Conservation (phyloP, 2,329 filamentous ascomycete species). For the Blastomyces percursus region DNA sequence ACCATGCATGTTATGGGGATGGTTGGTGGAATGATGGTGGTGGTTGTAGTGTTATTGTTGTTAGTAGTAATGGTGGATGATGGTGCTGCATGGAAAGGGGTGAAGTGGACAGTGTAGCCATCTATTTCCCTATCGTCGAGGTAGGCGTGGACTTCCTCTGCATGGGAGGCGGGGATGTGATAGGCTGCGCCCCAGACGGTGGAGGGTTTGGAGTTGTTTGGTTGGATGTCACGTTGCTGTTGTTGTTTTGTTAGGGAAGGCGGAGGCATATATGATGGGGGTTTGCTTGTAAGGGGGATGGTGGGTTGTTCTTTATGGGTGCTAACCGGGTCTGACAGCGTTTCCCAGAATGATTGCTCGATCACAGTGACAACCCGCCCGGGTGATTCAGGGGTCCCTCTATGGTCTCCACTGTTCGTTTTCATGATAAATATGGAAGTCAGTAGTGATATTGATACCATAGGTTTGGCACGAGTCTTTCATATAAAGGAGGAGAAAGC, state of each 20-base stretch:
- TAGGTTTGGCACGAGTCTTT: background rate
- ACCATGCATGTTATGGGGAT: conserved; percentile 52
- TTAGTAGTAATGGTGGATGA: conserved; percentile 17
- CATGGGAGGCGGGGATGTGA: conserved; percentile 61
- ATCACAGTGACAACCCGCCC: conserved; percentile 92
- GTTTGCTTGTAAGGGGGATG: background rate
- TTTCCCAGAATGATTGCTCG: conserved; percentile 70
- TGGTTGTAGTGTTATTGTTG: conserved; percentile 5
- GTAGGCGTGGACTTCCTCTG: conserved; percentile 73
- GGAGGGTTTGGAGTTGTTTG: conserved; percentile 19
- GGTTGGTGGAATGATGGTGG: too few species aligned
- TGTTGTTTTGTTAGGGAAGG: background rate
- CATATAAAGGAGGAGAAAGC: background rate
- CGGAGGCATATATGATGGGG: background rate
- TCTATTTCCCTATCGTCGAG: conserved; percentile 97
- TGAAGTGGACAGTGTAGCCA: conserved; percentile 88
- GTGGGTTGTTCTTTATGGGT: background rate
- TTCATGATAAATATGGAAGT: background rate
- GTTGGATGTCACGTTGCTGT: conserved; percentile 28
- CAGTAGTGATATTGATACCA: background rate
- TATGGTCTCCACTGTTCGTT: conserved; percentile 75
- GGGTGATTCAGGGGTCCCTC: conserved; percentile 76
- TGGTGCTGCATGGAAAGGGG: conserved; percentile 62
- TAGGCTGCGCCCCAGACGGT: conserved; percentile 86
- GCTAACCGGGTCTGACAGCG: conserved; percentile 19